Conservation (phyloP, 176 grass and related monocot species). For the Alloteropsis semialata region DNA sequence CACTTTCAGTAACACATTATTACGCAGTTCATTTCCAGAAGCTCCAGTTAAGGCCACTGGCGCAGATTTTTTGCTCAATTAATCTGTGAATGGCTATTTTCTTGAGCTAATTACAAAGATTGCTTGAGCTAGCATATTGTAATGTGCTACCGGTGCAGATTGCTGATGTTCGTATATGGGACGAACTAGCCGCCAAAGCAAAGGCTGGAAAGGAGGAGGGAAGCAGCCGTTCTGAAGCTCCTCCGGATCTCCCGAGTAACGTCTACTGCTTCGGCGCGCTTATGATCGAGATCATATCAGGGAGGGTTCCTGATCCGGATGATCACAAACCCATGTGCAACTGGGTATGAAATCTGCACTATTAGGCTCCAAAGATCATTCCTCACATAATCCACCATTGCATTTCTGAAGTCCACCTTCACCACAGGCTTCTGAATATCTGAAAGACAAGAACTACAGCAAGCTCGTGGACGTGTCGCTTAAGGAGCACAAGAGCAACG, state of each 20-base stretch:
- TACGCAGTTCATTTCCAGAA: not conserved
- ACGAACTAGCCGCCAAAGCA: conserved; percentile 45
- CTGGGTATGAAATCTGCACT: conserved; percentile 46
- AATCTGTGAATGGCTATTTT: not conserved
- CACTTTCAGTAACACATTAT: not conserved
- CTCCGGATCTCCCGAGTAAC: conserved; percentile 49
- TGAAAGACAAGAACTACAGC: conserved; percentile 48
- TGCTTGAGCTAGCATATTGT: not conserved
- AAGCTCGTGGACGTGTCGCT: conserved; percentile 59
- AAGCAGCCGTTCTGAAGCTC: conserved; percentile 39
- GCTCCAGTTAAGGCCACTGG: not conserved
- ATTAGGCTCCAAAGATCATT: not conserved
- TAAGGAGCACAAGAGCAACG: conserved; percentile 41
- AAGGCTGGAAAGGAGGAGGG: conserved; percentile 51
- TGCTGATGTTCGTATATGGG: conserved; percentile 75
- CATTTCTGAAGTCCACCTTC: not conserved
- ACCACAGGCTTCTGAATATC: conserved; percentile 61
- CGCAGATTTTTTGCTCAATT: not conserved
- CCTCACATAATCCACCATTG: not conserved
- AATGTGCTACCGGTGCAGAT: conserved; percentile 44
- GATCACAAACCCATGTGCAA: conserved; percentile 50
- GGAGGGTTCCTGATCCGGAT: conserved; percentile 53
- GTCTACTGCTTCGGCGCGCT: conserved; percentile 68
- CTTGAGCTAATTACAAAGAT: not conserved
- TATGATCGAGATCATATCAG: conserved; percentile 77